Base-by-base conservation (phyloP, 371 early-diverging fungal species). In the Apophysomyces trapeziformis region DNA sequence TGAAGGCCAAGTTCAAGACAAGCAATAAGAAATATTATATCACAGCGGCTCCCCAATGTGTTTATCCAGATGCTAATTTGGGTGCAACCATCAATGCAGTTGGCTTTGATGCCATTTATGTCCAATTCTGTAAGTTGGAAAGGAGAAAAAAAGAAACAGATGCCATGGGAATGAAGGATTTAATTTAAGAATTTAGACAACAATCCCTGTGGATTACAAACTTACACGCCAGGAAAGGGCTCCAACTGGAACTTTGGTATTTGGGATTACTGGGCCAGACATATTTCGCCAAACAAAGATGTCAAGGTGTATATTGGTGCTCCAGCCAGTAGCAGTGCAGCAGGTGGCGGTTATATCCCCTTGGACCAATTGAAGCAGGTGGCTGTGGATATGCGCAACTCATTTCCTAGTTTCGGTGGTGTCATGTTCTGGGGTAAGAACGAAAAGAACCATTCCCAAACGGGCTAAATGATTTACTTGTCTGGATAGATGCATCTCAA, bases 21-120 rank as follows among this genome's bases (percentile, higher is more conserved):
- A n/a, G 16, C 7, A 67, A 69, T 16, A 76, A 74, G 46, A 73
- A 72, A n/a, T 92, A 90, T 64, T 90, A 89, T 57, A 77, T 91
- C n/a, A 83, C 91, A 0, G 87, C 88, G 38, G 91, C 92, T 5
- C 92, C 92, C 4, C 91, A 92, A 66, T 91, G 93, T 62, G 88
- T 86, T 0, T 92, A 80, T 67, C 92, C 91, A 12, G 92, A 91
- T 64, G 75, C 79, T 1, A 85, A 85, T 13, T 73, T 91, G 26
- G 81, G 81, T 37, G 50, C 73, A 0, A 79, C 87, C 0, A 68
- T 90, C 11, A 85, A 85, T 62, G 56, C 38, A 6, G 81, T 80
- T 4, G 84, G 87, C 69, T 81, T 92, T 57, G 93, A 92, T 72
- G 80, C 89, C 70, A 79, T 92, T 11, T 89, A 76, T 65, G 87